These are phyloP conservation scores for Phytophthora kernoviae DNA, from an alignment of 352 stramenopile genomes.

Conservation along the genomic window DNA sequence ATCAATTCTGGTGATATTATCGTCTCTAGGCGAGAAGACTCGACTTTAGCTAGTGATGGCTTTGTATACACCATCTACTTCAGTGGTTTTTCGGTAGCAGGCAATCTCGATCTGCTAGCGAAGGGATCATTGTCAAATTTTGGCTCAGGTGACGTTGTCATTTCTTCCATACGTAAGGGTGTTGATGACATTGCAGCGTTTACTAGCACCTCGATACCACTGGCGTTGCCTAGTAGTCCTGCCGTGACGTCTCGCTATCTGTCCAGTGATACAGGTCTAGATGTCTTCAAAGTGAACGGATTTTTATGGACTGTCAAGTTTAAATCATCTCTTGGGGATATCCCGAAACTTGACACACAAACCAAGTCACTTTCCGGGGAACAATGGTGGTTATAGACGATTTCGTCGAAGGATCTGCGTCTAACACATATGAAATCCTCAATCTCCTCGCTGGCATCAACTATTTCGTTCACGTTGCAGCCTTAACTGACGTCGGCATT, in stretches of 20 bases:
- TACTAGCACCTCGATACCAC: slow-evolving; percentile 48
- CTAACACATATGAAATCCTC: slow-evolving; percentile 44
- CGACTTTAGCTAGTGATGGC: slow-evolving; percentile 47
- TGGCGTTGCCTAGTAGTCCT: slow-evolving; percentile 40
- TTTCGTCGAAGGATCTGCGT: slow-evolving; percentile 42
- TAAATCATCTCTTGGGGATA: slow-evolving; percentile 74
- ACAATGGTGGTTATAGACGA: slow-evolving; percentile 46
- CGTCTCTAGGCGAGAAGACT: slow-evolving; percentile 55
- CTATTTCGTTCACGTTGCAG: slow-evolving; percentile 71
- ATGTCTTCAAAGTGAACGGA: slow-evolving; percentile 79
- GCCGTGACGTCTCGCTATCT: slow-evolving; percentile 42
- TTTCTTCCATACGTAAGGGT: slow-evolving; percentile 40
- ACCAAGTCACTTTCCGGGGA: slow-evolving; percentile 22
- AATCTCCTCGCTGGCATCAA: slow-evolving; percentile 65
- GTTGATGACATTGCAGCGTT: slow-evolving; percentile 37
- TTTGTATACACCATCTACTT: slow-evolving; percentile 85
- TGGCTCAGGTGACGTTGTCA: slow-evolving; percentile 24
- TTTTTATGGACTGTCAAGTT: slow-evolving; percentile 86
- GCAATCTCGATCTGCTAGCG: slow-evolving; percentile 39
- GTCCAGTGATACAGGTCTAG: slow-evolving; percentile 32
- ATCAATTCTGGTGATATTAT: slow-evolving; percentile 44
- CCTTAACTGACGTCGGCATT: slow-evolving; percentile 58
- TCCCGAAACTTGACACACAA: slow-evolving; percentile 46
- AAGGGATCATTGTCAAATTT: slow-evolving; percentile 28
- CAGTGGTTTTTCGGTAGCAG: slow-evolving; percentile 44